phyloP scores from a whole-genome alignment of 2,329 filamentous ascomycete genomes.

The Penicillium concentricum region DNA sequence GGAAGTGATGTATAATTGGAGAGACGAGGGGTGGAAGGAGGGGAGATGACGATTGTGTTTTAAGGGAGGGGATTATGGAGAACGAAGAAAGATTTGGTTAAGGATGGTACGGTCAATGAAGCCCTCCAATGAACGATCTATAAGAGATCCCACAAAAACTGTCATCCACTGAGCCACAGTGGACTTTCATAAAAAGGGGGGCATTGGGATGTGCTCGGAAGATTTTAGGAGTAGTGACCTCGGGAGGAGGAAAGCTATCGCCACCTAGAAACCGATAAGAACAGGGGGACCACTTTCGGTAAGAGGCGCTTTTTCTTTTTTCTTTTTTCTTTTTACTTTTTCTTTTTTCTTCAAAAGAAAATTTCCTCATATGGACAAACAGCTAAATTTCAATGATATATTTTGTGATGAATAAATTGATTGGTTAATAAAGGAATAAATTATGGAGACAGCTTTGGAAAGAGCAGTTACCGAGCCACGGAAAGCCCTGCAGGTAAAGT shows the following conservation, averaged over 20 bases:
- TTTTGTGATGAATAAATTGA: conserved; percentile 10
- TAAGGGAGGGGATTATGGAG: conserved; percentile 20
- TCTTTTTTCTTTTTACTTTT: conserved; percentile 10
- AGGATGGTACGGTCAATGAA: conserved; percentile 21
- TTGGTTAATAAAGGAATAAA: conserved; percentile 16
- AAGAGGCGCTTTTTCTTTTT: conserved; percentile 1
- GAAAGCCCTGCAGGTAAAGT: conserved; percentile 11
- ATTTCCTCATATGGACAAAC: not conserved
- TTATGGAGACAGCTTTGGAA: conserved; percentile 12
- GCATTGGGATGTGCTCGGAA: conserved; percentile 10
- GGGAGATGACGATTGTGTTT: conserved; percentile 20
- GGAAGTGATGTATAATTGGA: conserved; percentile 13
- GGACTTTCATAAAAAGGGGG: conserved; percentile 3
- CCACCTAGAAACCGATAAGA: conserved; percentile 21
- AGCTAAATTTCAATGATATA: not conserved
- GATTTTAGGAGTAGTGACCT: conserved; percentile 6
- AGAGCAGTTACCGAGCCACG: conserved; percentile 8
- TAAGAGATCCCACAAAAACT: conserved; percentile 12
- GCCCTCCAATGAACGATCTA: conserved; percentile 23
- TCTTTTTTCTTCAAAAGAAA: not conserved
- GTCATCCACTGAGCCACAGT: conserved; percentile 22
- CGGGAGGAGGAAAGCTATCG: conserved; percentile 9
- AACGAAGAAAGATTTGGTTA: conserved; percentile 9
- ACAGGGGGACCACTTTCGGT: conserved; percentile 6
- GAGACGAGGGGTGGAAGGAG: conserved; percentile 21